Evolutionary conservation across 176 grass and related monocot genomes (phyloP), one percentile per base, ranked within the genome.

Genomic region (Elaeis guineensis): DNA sequence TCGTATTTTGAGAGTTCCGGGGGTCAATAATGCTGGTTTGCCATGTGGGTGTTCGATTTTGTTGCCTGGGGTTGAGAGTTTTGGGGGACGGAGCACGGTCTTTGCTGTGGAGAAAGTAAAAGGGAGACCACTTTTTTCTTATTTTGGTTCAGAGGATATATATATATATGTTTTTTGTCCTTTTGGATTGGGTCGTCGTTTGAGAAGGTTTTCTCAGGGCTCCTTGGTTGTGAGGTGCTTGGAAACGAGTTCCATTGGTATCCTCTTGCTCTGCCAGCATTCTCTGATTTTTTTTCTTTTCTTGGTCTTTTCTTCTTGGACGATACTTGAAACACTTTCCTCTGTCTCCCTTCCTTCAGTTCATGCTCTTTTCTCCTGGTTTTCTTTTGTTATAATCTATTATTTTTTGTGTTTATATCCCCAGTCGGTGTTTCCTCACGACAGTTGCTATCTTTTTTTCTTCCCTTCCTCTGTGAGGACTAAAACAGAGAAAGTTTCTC

Each of bases 261-360:
- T 44, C 35, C 9, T 44, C 35, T 44, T 44, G 3, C 6, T 12
- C 35, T 44, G 35, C 35, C 9, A 14, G 35, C 35, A 3, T 1
- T 64, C 48, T 49, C 51, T 16, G 64, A 52, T 59, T 53, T 17
- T 49, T 53, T 17, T 49, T 19, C 11, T 39, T 11, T 63, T 19
- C 23, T 23, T 57, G n/a, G 54, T 17, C 39, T 29, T n/a, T 54
- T 44, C 25, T 69, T 57, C 52, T 57, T 55, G 28, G 51, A 18
- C 22, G 25, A 50, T 4, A 61, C 26, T 16, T 50, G 56, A 18
- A 1, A 25, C 3, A 50, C 17, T 61, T 3, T 48, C 25, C 35
- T 12, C 11, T 44, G 35, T 44, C 35, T 44, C 6, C 35, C 35
- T 12, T 44, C 35, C 35, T 44, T 44, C 8, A 44, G 35, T 44